Conservation (phyloP, 176 grass and related monocot species). For the Avena atlantica region DNA sequence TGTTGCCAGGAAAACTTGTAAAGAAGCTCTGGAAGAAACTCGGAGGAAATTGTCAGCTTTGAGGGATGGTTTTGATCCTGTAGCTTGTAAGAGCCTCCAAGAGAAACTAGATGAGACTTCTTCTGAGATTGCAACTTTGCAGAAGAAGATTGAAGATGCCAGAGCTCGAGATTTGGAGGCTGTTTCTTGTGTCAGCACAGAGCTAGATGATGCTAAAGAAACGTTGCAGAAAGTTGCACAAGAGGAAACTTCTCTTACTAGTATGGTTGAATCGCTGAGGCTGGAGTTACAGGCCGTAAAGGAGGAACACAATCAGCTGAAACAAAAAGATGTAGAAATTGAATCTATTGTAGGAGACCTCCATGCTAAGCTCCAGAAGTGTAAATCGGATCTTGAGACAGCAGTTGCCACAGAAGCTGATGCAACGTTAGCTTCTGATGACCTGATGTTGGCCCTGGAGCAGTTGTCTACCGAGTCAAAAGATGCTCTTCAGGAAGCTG, state of each 20-base stretch:
- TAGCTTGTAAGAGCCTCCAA: slow-evolving; percentile 70
- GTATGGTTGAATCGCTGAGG: slow-evolving; percentile 75
- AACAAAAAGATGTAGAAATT: slow-evolving; percentile 79
- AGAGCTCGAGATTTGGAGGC: slow-evolving; percentile 66
- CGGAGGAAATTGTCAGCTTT: slow-evolving; percentile 69
- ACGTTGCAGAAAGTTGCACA: slow-evolving; percentile 73
- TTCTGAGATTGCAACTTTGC: slow-evolving; percentile 69
- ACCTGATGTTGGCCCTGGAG: slow-evolving; percentile 75
- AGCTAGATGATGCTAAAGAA: slow-evolving; percentile 86
- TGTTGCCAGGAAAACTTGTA: slow-evolving; percentile 59
- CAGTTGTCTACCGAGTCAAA: slow-evolving; percentile 81
- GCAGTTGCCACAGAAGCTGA: slow-evolving; percentile 68
- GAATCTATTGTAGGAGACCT: slow-evolving; percentile 69
- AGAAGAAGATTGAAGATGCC: slow-evolving; percentile 76
- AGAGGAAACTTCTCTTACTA: slow-evolving; percentile 68
- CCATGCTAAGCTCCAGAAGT: slow-evolving; percentile 84
- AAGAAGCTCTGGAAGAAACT: slow-evolving; percentile 75
- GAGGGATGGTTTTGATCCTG: slow-evolving; percentile 76
- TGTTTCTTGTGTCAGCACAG: slow-evolving; percentile 64
- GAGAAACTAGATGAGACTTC: slow-evolving; percentile 66
- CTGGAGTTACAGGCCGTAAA: slow-evolving; percentile 70
- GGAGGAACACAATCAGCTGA: slow-evolving; percentile 80
- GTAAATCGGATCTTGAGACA: slow-evolving; percentile 80
- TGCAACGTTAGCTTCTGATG: slow-evolving; percentile 78
- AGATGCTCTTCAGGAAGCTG: slow-evolving; percentile 73